Conservation (phyloP, 2,329 filamentous ascomycete genomes). For the Talaromyces verruculosus region DNA sequence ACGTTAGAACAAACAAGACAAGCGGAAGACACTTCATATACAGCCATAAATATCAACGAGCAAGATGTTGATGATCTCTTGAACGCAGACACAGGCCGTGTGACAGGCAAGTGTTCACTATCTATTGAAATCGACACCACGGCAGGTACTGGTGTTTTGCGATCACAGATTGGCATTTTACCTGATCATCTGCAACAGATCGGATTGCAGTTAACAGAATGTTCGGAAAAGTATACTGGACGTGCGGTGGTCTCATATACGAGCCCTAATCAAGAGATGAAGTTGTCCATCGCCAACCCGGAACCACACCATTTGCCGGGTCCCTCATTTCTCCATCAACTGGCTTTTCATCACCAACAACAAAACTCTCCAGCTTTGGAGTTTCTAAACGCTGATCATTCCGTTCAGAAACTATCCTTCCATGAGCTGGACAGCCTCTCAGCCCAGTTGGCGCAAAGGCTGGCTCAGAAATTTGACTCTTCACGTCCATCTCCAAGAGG, state of each 20-base stretch:
- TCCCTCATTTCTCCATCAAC: conserved; percentile 59
- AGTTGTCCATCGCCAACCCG: conserved; percentile 60
- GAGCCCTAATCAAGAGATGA: conserved; percentile 21
- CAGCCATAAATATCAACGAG: conserved; percentile 25
- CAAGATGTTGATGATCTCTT: neutral
- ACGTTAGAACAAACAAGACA: conserved; percentile 22
- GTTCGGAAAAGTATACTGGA: conserved; percentile 28
- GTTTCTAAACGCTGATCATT: conserved; percentile 55
- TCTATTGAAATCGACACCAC: conserved; percentile 28
- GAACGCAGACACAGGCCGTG: neutral
- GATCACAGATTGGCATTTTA: conserved; percentile 29
- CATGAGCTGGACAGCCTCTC: conserved; percentile 60
- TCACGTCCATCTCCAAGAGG: conserved; percentile 18
- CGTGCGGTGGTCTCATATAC: conserved; percentile 21
- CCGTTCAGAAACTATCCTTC: conserved; percentile 59
- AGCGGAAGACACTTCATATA: conserved; percentile 22
- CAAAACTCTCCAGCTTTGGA: conserved; percentile 60
- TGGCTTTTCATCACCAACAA: conserved; percentile 53
- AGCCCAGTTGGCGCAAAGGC: conserved; percentile 55
- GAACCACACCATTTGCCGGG: conserved; percentile 55
- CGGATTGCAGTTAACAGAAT: conserved; percentile 31
- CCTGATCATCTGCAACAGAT: conserved; percentile 31
- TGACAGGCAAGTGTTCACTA: conserved; percentile 24
- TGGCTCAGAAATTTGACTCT: conserved; percentile 37
- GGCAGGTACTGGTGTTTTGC: conserved; percentile 28